phyloP scores from a whole-genome alignment of 2,329 filamentous ascomycete species.

The Calonectria montana region DNA sequence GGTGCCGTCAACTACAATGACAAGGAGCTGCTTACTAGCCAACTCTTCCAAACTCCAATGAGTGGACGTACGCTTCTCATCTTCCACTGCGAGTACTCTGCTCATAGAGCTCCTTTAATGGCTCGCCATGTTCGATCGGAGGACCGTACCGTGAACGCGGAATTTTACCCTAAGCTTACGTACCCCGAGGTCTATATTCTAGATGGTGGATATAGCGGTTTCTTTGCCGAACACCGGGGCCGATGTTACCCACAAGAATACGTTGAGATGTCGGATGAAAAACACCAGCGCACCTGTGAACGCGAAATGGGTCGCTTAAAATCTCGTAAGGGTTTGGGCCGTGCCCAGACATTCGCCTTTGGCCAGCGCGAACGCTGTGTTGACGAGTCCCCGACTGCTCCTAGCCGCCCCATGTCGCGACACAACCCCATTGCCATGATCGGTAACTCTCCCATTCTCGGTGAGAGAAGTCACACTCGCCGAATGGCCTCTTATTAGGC shows the following conservation, averaged over 20 bases:
- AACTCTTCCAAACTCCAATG: slow-evolving; percentile 79
- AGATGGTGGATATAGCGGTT: slow-evolving; percentile 94
- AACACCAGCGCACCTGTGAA: slow-evolving; percentile 93
- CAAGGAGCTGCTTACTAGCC: slow-evolving; percentile 84
- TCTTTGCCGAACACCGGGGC: slow-evolving; percentile 82
- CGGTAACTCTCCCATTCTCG: slow-evolving; percentile 56
- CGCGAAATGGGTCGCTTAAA: slow-evolving; percentile 94
- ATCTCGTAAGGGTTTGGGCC: slow-evolving; percentile 84
- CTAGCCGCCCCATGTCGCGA: slow-evolving; percentile 55
- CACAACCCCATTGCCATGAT: slow-evolving; percentile 57
- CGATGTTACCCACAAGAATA: slow-evolving; percentile 96
- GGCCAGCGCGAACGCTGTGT: slow-evolving; percentile 74
- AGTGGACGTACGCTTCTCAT: slow-evolving; percentile 82
- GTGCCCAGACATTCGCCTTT: slow-evolving; percentile 96
- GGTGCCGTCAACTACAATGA: slow-evolving; percentile 97
- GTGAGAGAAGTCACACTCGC: slow-evolving; percentile 65
- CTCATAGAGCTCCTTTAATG: slow-evolving; percentile 95
- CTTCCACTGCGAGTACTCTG: slow-evolving; percentile 98
- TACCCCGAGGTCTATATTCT: slow-evolving; percentile 98
- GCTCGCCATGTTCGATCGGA: slow-evolving; percentile 91
- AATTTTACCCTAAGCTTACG: slow-evolving; percentile 87
- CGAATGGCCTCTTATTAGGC: slow-evolving; percentile 74
- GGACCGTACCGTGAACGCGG: slow-evolving; percentile 86
- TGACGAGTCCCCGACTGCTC: slow-evolving; percentile 70
- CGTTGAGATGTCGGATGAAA: slow-evolving; percentile 94